A percentile compares a stretch with the other conserved stretches of the same genome.
These are phyloP conservation scores for Hyparrhenia diplandra DNA, from an alignment of 176 grass and related monocot genomes.

Conservation along the genomic window DNA sequence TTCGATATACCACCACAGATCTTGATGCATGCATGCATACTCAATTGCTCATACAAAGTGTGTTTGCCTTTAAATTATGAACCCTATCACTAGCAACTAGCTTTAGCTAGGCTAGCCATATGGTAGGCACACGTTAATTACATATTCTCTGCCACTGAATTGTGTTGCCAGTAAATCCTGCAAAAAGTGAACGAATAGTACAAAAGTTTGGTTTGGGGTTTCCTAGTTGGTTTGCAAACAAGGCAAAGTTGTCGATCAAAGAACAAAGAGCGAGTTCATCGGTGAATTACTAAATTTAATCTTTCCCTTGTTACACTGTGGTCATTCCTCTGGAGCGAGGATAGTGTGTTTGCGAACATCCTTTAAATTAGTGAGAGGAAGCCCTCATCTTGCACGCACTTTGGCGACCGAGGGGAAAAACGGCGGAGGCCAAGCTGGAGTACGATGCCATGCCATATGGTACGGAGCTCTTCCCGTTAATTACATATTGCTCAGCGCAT, in stretches of 20 bases:
- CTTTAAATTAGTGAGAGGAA: no score
- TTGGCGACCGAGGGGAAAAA: no score
- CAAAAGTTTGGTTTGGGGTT: slow-evolving; percentile 5
- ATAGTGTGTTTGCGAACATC: no score
- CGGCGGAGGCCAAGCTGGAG: no score
- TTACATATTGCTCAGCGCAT: no score
- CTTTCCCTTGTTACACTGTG: no score
- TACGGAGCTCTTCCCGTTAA: no score
- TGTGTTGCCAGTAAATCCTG: neutral
- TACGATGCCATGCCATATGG: no score
- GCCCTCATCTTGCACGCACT: no score
- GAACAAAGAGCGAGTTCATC: neutral
- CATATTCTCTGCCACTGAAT: slow-evolving; percentile 17
- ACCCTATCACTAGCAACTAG: neutral
- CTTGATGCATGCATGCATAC: neutral
- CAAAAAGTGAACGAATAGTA: neutral
- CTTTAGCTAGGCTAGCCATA: neutral
- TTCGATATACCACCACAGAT: no score
- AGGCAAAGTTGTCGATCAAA: neutral
- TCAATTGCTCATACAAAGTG: neutral
- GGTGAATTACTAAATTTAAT: no score
- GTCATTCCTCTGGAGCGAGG: no score
- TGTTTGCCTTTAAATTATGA: slow-evolving; percentile 8
- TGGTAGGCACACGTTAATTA: neutral
- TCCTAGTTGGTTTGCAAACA: slow-evolving; percentile 11